phyloP scores from a whole-genome alignment of 352 stramenopile genomes.

The Globisporangium nagaii region DNA sequence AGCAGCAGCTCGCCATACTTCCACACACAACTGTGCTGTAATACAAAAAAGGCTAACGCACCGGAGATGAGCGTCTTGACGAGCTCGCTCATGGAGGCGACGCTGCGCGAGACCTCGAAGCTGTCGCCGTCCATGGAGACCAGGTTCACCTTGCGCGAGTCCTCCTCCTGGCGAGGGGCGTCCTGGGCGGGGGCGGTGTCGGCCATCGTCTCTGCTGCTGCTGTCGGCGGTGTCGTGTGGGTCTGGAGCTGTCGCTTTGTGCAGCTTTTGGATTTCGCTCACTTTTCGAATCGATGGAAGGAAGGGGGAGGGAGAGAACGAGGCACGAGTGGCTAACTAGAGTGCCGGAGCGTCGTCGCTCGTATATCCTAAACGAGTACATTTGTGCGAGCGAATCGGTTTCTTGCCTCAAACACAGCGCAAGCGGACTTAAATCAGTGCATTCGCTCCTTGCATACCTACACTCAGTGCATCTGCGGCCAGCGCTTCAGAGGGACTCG shows the following conservation, averaged over 20 bases:
- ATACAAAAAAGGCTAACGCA: slow-evolving; percentile 13
- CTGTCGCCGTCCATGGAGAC: slow-evolving; percentile 95
- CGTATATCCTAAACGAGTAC: not conserved
- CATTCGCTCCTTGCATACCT: too few relatives aligned
- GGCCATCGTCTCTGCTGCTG: slow-evolving; percentile 36
- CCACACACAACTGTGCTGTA: not conserved
- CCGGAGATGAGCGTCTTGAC: slow-evolving; percentile 97
- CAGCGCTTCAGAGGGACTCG: too few relatives aligned
- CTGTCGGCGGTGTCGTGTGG: not conserved
- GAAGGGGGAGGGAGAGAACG: not conserved
- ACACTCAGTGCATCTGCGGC: too few relatives aligned
- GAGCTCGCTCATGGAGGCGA: slow-evolving; percentile 97
- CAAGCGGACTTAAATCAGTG: too few relatives aligned
- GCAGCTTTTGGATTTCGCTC: not conserved
- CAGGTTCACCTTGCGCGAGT: slow-evolving; percentile 79
- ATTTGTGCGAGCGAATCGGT: too few relatives aligned
- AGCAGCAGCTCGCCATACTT: too few relatives aligned
- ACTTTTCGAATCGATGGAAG: not conserved
- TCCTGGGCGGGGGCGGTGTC: slow-evolving; percentile 42
- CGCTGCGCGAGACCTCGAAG: slow-evolving; percentile 91
- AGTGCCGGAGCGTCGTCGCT: not conserved
- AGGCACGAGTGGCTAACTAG: not conserved
- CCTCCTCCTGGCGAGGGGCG: slow-evolving; percentile 55
- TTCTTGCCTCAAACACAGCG: too few relatives aligned
- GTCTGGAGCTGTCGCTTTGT: not conserved